phyloP scores from a whole-genome alignment of 2,329 filamentous ascomycete species.

The Triangularia verruculosa region DNA sequence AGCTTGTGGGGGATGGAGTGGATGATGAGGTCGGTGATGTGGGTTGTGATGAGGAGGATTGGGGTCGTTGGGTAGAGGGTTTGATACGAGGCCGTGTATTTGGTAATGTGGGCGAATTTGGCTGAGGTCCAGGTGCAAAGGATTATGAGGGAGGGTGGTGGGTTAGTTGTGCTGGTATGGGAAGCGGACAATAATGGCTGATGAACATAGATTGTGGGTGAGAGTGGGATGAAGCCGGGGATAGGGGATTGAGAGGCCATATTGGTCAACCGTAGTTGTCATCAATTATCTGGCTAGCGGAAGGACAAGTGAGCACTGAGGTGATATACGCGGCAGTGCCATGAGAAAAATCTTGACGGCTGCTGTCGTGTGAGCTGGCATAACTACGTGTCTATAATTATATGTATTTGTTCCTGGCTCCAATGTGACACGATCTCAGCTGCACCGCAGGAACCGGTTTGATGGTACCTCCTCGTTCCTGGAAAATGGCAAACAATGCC shows the following conservation, averaged over 20 bases:
- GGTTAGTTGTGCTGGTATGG: background rate
- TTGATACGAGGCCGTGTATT: slow-evolving; percentile 46
- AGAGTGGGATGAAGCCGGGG: slow-evolving; percentile 36
- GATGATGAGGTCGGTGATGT: slow-evolving; percentile 21
- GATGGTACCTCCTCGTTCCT: background rate
- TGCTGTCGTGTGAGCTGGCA: background rate
- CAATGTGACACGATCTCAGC: background rate
- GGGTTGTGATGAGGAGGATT: slow-evolving; percentile 39
- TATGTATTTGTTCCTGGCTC: background rate
- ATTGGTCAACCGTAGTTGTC: background rate
- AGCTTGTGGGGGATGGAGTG: slow-evolving; percentile 19
- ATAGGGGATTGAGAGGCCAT: slow-evolving; percentile 33
- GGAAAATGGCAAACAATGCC: background rate
- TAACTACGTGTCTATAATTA: background rate
- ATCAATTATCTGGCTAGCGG: background rate
- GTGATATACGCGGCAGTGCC: background rate
- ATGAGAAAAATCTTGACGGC: background rate
- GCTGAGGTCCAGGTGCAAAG: slow-evolving; percentile 48
- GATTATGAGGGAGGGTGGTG: slow-evolving; percentile 40
- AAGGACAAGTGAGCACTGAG: background rate
- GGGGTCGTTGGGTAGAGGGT: slow-evolving; percentile 41
- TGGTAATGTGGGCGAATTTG: slow-evolving; percentile 39
- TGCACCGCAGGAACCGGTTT: background rate
- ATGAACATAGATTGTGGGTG: slow-evolving; percentile 38
- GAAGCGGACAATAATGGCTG: slow-evolving; percentile 29